phyloP scores from a whole-genome alignment of 192 early-diverging fungal genomes.

The Helicostylum pulchrum region DNA sequence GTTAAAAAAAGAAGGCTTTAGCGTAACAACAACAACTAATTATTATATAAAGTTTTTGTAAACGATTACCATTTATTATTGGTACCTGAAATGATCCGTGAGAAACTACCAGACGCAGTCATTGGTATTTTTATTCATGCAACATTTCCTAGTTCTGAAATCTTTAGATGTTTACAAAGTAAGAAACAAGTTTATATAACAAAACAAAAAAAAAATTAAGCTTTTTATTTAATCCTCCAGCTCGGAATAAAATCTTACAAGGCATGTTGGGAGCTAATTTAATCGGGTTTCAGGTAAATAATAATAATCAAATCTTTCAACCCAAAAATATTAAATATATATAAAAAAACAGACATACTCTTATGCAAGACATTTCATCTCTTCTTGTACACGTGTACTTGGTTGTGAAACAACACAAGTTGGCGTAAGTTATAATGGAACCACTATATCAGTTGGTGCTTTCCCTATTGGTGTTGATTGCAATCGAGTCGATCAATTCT shows the following conservation, averaged over 20 bases:
- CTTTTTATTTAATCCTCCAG: slow-evolving; percentile 19
- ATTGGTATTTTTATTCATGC: slow-evolving; percentile 98
- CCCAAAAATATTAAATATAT: no score
- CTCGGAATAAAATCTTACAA: slow-evolving; percentile 76
- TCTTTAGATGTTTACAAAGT: slow-evolving; percentile 87
- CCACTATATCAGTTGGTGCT: slow-evolving; percentile 77
- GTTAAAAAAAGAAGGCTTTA: not conserved
- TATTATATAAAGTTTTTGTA: slow-evolving; percentile 74
- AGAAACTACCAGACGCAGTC: slow-evolving; percentile 75
- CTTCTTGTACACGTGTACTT: slow-evolving; percentile 90
- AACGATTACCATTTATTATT: slow-evolving; percentile 97
- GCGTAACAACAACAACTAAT: not conserved
- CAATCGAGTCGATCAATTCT: slow-evolving; percentile 60
- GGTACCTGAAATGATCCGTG: slow-evolving; percentile 84
- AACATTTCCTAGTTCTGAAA: slow-evolving; percentile 94
- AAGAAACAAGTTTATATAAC: slow-evolving; percentile 24
- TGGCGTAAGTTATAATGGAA: slow-evolving; percentile 84
- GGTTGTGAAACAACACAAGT: slow-evolving; percentile 91
- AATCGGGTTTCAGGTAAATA: slow-evolving; percentile 86
- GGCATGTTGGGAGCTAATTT: slow-evolving; percentile 90
- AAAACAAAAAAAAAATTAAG: not conserved
- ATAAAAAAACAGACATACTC: slow-evolving; percentile 68
- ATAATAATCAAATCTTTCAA: not conserved
- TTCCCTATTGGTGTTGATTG: slow-evolving; percentile 97
- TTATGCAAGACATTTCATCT: slow-evolving; percentile 92